Base-by-base conservation (phyloP, 148 eudicot genomes). In the Rhododendron ovatum region DNA sequence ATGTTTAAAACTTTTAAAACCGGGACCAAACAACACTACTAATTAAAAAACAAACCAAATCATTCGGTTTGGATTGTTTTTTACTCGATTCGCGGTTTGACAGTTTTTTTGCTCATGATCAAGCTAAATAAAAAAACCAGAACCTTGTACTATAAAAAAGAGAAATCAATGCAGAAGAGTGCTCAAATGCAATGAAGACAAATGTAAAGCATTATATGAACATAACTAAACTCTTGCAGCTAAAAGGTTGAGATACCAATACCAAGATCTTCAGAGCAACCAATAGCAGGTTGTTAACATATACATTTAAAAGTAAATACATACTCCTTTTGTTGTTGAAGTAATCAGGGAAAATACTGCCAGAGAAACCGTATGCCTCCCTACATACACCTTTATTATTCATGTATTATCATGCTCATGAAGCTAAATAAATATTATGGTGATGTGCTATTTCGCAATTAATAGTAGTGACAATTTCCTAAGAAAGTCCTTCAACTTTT, bases 401-500 rank as follows among this genome's bases (percentile, higher is more conserved):
- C 80, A 76, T 76, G 50, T 76, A 76, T 76, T 45, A 39, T 39
- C 80, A 76, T 76, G 71, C 22, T 55, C 61, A 55, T 15, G 81
- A 22, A 78, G 28, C 50, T 39, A 48, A 13, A 78, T 78, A 51
- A 78, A 78, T 10, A 78, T 78, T 45, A n/a, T 30, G 22, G 50
- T 1, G 2, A 78, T 13, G 17, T 6, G 28, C 57, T 47, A 47
- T 20, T 41, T 30, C 1, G 35, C 48, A 47, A 47, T 8, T 10
- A 24, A 37, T 45, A 76, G n/a, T 15, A 47, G 13, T 20, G 80
- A 39, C 28, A 22, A 77, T 39, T 77, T 24, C 15, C 51, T 20
- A 22, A 26, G 9, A 10, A n/a, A 78, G 2, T 17, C 3, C 26
- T 78, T 78, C 33, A 78, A 45, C 55, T 45, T 39, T 78, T 43